Percentiles rank a stretch among this genome's conserved stretches.
Evolutionary conservation across 2,329 filamentous ascomycete species (phyloP).

Genomic region (Apiospora saccharicola): DNA sequence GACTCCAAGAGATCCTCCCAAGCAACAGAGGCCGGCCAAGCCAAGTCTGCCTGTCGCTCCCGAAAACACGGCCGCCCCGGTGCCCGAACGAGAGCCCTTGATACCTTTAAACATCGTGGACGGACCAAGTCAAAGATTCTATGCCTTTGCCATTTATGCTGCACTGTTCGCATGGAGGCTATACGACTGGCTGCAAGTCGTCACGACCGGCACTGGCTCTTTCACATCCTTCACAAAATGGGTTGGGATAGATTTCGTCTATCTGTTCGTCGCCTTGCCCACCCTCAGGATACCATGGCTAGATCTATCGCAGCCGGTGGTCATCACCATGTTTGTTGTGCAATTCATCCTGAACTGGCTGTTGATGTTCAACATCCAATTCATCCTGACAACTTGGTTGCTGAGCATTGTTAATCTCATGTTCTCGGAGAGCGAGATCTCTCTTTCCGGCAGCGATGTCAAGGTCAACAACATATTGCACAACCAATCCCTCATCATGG

Average conservation of each 20-base stretch:
- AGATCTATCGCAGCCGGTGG: slow-evolving; percentile 82
- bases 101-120: slow-evolving; percentile 86
- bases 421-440: slow-evolving; percentile 90
- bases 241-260: slow-evolving; percentile 84
- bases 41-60: slow-evolving; percentile 56
- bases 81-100: slow-evolving; percentile 61
- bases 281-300: slow-evolving; percentile 94
- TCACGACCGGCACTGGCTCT: slow-evolving; percentile 86
- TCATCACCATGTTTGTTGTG: slow-evolving; percentile 72
- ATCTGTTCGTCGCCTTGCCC: slow-evolving; percentile 81
- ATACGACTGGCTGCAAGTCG: slow-evolving; percentile 82
- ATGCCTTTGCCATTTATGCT: slow-evolving; percentile 81
- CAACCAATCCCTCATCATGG: slow-evolving; percentile 91
- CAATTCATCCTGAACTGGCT: slow-evolving; percentile 82
- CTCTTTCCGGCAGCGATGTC: slow-evolving; percentile 91
- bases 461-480: slow-evolving; percentile 88
- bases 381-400: slow-evolving; percentile 78
- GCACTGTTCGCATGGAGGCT: slow-evolving; percentile 81
- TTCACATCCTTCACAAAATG: slow-evolving; percentile 94
- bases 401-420: slow-evolving; percentile 74
- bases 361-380: slow-evolving; percentile 90
- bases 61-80: slow-evolving; percentile 43
- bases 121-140: slow-evolving; percentile 89
- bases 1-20: slow-evolving; percentile 29
- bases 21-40: slow-evolving; percentile 25